phyloP scores from a whole-genome alignment of 768 basidiomycete genomes.

The Candolleomyces eurysporus region DNA sequence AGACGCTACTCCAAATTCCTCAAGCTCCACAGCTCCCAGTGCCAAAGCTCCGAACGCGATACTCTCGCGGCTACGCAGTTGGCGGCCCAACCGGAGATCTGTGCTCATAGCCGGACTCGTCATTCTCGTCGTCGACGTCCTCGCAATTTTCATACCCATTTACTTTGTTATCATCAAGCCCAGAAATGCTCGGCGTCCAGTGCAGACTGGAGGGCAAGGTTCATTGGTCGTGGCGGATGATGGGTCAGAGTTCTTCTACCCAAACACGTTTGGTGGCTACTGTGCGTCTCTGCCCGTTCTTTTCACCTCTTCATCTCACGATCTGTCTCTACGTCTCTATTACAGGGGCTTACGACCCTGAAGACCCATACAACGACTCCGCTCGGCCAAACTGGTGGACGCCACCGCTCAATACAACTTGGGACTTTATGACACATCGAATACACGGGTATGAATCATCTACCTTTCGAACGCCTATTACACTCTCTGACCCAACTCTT shows the following conservation, averaged over 20 bases:
- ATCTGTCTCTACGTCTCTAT: slow-evolving; percentile 2
- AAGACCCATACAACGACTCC: slow-evolving; percentile 67
- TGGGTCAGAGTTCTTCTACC: slow-evolving; percentile 76
- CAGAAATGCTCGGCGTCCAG: too few relatives aligned
- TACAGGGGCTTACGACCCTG: slow-evolving; percentile 59
- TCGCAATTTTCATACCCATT: too few relatives aligned
- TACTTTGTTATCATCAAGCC: too few relatives aligned
- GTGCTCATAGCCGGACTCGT: too few relatives aligned
- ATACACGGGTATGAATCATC: slow-evolving; percentile 57
- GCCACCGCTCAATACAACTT: slow-evolving; percentile 60
- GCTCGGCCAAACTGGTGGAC: slow-evolving; percentile 73
- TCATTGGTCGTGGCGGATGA: slow-evolving; percentile 73
- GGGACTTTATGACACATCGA: slow-evolving; percentile 70
- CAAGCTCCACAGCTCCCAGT: too few relatives aligned
- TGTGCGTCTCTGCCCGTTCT: slow-evolving; percentile 54
- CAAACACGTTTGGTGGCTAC: slow-evolving; percentile 74
- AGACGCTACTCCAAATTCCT: too few relatives aligned
- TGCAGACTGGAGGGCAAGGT: slow-evolving; percentile 45
- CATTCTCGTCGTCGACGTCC: too few relatives aligned
- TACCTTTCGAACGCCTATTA: slow-evolving; percentile 41
- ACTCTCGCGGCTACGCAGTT: too few relatives aligned
- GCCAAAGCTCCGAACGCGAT: too few relatives aligned
- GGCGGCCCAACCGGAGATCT: too few relatives aligned
- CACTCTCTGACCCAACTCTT: background rate
- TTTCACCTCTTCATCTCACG: too few relatives aligned